Conservation (phyloP, 495 filamentous ascomycete species). For the Penicillium coffeae region DNA sequence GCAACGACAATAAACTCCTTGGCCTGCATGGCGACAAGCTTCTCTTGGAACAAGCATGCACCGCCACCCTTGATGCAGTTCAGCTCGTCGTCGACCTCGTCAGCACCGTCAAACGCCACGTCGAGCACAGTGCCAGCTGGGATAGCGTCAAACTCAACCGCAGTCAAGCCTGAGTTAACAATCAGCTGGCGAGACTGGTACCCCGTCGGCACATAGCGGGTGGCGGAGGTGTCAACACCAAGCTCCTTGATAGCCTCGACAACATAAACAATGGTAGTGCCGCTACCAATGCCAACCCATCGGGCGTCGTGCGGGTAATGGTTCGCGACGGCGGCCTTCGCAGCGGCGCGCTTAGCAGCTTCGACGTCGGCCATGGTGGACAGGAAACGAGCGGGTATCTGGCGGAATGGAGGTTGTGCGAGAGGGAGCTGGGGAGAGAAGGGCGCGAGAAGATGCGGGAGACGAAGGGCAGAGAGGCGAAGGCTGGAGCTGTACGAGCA, state of each 20-base stretch:
- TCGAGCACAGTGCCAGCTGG: conserved; percentile 62
- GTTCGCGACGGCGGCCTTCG: conserved; percentile 75
- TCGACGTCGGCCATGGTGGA: conserved; percentile 57
- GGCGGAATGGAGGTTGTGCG: conserved; percentile 5
- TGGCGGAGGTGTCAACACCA: conserved; percentile 53
- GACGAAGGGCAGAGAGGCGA: neutral
- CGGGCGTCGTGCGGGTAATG: conserved; percentile 70
- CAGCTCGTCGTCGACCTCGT: conserved; percentile 91
- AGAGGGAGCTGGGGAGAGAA: conserved; percentile 11
- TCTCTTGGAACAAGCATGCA: conserved; percentile 96
- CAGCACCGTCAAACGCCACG: conserved; percentile 90
- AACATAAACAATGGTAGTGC: conserved; percentile 91
- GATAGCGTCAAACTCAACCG: conserved; percentile 71
- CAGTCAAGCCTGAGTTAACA: conserved; percentile 65
- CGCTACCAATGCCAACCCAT: conserved; percentile 89
- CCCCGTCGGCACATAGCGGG: conserved; percentile 86
- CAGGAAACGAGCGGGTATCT: conserved; percentile 15
- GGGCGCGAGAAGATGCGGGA: too few species aligned
- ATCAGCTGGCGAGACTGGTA: conserved; percentile 86
- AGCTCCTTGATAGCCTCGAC: conserved; percentile 86
- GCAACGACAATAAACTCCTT: conserved; percentile 93
- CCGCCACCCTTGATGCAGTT: conserved; percentile 98
- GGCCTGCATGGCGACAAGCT: conserved; percentile 81
- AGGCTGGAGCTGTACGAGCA: neutral
- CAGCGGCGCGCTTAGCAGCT: conserved; percentile 78